These are phyloP conservation scores for Pochonia chlamydosporia DNA, from an alignment of 2,329 filamentous ascomycete species.

Conservation along the genomic window DNA sequence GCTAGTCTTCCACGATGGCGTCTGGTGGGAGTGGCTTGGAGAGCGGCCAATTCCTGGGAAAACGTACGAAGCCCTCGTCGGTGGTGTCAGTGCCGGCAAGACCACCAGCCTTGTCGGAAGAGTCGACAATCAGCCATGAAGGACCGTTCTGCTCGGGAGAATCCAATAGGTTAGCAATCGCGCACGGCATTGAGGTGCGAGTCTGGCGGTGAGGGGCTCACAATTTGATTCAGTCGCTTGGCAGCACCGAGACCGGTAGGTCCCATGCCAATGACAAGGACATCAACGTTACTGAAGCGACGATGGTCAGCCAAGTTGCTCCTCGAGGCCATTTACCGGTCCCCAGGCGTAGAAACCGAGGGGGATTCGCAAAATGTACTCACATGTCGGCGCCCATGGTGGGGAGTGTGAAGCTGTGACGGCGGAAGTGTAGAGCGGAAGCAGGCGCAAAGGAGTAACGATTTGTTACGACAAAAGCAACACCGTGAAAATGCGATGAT, in stretches of 20 bases:
- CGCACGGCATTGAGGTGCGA: neutral
- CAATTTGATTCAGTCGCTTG: constrained; percentile 95
- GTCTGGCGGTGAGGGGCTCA: constrained; percentile 44
- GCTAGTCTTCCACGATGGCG: neutral
- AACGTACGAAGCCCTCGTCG: constrained; percentile 91
- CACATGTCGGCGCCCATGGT: constrained; percentile 35
- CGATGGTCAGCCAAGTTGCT: neutral
- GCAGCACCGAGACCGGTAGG: constrained; percentile 96
- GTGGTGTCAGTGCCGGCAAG: constrained; percentile 94
- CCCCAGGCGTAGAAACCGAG: constrained; percentile 1
- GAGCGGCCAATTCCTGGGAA: neutral
- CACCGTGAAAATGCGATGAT: constrained; percentile 11
- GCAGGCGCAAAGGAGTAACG: constrained; percentile 7
- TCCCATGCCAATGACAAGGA: constrained; percentile 96
- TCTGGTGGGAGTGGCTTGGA: neutral
- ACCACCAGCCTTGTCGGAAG: constrained; percentile 86
- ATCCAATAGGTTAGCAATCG: constrained; percentile 19
- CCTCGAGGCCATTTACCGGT: neutral
- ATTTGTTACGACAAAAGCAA: constrained; percentile 12
- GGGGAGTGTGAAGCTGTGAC: constrained; percentile 17
- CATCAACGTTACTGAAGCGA: constrained; percentile 72
- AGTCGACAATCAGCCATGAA: constrained; percentile 95
- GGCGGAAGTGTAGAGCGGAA: constrained; percentile 3
- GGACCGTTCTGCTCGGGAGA: constrained; percentile 62
- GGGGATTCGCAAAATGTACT: constrained; percentile 15